Conservation (phyloP, 2,329 filamentous ascomycete species). For the Thermomyces lanuginosus region DNA sequence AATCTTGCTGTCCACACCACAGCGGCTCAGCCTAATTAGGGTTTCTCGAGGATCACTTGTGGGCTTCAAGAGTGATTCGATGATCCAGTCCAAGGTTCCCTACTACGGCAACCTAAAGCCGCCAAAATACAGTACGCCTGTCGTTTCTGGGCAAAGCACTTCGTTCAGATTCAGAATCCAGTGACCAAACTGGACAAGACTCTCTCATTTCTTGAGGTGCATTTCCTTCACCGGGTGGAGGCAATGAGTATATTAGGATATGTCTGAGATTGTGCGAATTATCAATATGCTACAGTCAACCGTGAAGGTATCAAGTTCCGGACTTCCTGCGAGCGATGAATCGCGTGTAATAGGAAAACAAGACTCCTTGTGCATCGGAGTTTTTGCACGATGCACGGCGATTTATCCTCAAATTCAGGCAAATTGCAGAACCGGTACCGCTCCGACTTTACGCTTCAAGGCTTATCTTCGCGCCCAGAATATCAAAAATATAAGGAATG, state of each 20-base stretch:
- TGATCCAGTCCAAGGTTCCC: too few relatives aligned
- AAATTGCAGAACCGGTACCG: conserved; percentile 15
- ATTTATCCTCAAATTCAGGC: conserved; percentile 14
- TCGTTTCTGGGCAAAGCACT: conserved; percentile 14
- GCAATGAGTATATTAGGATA: conserved; percentile 1
- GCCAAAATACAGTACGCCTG: conserved; percentile 8
- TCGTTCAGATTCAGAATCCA: conserved; percentile 6
- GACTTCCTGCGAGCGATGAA: too few relatives aligned
- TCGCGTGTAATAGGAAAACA: conserved; percentile 5
- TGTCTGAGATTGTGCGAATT: conserved; percentile 2
- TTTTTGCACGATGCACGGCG: conserved; percentile 17
- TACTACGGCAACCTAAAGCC: too few relatives aligned
- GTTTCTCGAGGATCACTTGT: too few relatives aligned
- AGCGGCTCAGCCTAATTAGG: too few relatives aligned
- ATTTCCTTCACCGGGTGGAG: conserved; percentile 4
- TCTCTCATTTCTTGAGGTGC: neutral
- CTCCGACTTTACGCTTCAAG: conserved; percentile 21
- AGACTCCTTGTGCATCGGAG: conserved; percentile 4
- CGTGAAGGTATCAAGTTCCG: conserved; percentile 7
- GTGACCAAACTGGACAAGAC: conserved; percentile 4
- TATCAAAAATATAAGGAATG: conserved; percentile 9
- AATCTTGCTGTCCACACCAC: too few relatives aligned
- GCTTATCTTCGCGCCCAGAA: conserved; percentile 16
- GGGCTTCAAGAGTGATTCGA: too few relatives aligned
- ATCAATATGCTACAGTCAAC: conserved; percentile 8